Evolutionary conservation across 495 filamentous ascomycete genomes (phyloP), one percentile per base, ranked within the genome.

Genomic region (Aspergillus asperescens): DNA sequence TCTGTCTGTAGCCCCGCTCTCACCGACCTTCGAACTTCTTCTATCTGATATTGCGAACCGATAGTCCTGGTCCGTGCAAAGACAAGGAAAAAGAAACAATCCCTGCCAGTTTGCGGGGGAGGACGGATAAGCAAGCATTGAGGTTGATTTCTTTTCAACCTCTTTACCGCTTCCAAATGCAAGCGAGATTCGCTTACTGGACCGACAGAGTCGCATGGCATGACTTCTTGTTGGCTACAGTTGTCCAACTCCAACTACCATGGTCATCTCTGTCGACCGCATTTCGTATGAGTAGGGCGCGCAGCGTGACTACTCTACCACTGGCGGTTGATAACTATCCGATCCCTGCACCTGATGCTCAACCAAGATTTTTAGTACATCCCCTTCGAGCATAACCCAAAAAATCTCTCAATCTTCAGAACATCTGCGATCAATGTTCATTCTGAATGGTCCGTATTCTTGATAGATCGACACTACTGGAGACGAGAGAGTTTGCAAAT

Each of bases 31-130:
- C 42, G 32, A 37, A 46, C 41, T 46, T 32, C 31, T 46, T 44
- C 42, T 32, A 37, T 53, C 41, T 46, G 43, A 47, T 45, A 54
- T 40, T 32, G 27, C 32, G 31, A 31, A 19, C 51, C 15, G 40
- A 52, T 52, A 18, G 10, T 35, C 31, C 42, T 46, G 32, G 42
- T 47, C 50, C 24, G 50, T 53, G 50, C 42, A 47, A 46, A 18
- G 32, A 46, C 10, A 46, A 25, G 32, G 34, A 49, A 27, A 28
- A 52, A 28, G 23, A 45, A 45, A 38, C 29, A 29, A 45, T 16
- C 15, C 46, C 22, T 49, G 20, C n/a, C 32, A 49, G 19, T n/a
- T 52, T 34, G 41, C 51, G 27, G 43, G n/a, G 51, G 51, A 29
- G 44, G 39, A 46, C 31, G 20, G 18, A 34, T 20, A 53, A 46